Base-by-base conservation (phyloP, 495 filamentous ascomycete species). In the Penicillium manginii region DNA sequence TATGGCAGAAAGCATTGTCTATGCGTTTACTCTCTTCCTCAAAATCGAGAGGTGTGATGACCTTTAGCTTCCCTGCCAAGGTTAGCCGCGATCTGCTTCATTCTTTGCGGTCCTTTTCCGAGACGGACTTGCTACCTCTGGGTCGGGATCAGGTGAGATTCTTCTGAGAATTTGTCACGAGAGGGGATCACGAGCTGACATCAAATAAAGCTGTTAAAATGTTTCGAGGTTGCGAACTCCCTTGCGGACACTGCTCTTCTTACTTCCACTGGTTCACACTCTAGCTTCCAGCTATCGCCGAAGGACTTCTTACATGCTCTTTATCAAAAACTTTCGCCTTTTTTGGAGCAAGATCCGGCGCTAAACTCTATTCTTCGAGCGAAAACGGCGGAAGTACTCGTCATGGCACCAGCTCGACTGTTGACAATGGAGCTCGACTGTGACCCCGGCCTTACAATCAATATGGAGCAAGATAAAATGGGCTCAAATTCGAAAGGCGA, bases 71-170 rank as follows among this genome's bases (percentile, higher is more conserved):
- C 59, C 89, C 89, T 2, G 81, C 89, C 22, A 84, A 88, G 54
- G 85, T 91, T 48, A 80, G 88, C 22, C 80, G 85, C 37, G 87
- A 91, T 61, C 73, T 94, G 7, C 73, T 92, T 21, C 77, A 81
- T 35, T 58, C 69, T 1, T 52, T 74, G 29, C 61, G 59, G 14
- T 51, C 50, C 0, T 72, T 72, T 19, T 60, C 65, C 2, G 57
- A 72, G 15, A 49, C 59, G 0, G 71, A 74, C 49, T 57, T 74
- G 50, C 47, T 74, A 4, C 71, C 71, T 4, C 32, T 74, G 39
- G 71, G 71, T 14, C 63, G 71, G 23, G 71, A 74, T 33, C 71
- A 74, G 64, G 71, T 70, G 46, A 35, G 63, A 61, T 21, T 29
- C 14, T 50, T 3, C 11, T 12, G 1, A 5, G 18, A n/a, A 33